Evolutionary conservation across 345 rosid genomes (phyloP), one percentile per base, ranked within the genome.

Genomic region (Syzygium oleosum): DNA sequence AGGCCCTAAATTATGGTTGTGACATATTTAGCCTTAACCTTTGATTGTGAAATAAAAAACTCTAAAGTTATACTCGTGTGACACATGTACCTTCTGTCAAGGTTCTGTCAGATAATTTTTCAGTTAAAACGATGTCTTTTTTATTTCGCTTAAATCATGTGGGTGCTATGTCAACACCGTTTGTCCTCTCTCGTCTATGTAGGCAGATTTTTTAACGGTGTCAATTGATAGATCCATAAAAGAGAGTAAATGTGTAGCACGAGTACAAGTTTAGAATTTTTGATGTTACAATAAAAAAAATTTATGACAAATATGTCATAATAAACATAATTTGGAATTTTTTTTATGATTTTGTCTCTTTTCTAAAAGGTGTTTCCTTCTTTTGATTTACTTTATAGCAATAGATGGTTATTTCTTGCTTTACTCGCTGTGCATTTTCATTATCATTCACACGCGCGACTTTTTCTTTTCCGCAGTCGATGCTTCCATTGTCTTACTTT

Each of bases 151-250:
- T 3, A 29, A 65, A 6, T 8, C 12, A 16, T 0, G 5, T 31
- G 10, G 5, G 23, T 14, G 5, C 6, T 5, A 15, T 2, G 5
- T 17, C 13, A 4, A 68, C 17, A 31, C 0, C 0, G 6, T 0
- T 68, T 16, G 21, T 5, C 6, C 34, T 16, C 0, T 27, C 4
- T 31, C 1, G 0, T 31, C 3, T 2, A 55, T 55, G 21, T 2
- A 55, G 59, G 11, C 3, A 7, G 4, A 55, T 10, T 1, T 55
- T 21, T 21, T 55, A 55, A 6, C 11, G 22, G 11, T 55, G 11
- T 21, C 7, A 4, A 31, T 68, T 31, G 22, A 65, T 0, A 5
- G 15, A 65, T 15, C 78, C 19, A 29, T 15, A 10, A 15, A 5
- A 8, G 0, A 29, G 22, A 4, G 3, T 29, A 34, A 31, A 31